Evolutionary conservation across 2,329 filamentous ascomycete genomes (phyloP), one percentile per base, ranked within the genome.

Genomic region (Aspergillus pseudonomiae): DNA sequence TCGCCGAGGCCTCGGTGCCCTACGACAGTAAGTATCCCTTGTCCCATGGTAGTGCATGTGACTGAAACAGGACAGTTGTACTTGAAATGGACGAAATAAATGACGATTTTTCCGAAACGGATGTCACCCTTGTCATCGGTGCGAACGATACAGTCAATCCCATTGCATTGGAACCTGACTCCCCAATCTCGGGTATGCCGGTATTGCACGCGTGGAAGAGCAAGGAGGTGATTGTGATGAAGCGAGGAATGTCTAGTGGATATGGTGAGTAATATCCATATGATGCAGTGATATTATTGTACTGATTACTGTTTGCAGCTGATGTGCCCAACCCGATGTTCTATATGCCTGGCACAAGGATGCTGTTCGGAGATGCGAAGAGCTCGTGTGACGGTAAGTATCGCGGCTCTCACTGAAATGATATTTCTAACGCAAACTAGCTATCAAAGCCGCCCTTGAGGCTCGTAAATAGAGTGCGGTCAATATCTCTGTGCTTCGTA

Each of bases 11-110:
- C 1, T 90, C 86, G 39, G 93, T 96, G 34, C 92, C 92, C 3
- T 96, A 96, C 72, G 93, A 97, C 71, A 94, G 80, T 82, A 74
- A 68, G 79, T 73, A 34, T n/a, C 12, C 19, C n/a, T 32, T 32
- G 19, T 11, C 14, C 19, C 10, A 32, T 9, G 30, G 19, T 14
- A 52, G 16, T 52, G 28, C 16, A 11, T 16, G 10, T 52, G 19
- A 54, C 69, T 71, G 63, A 71, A 64, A 60, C 34, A 56, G 48
- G 30, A 7, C 5, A 81, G 80, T 96, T 61, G 93, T 96, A 32
- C 84, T 96, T 53, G 93, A 97, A 79, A 96, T 96, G 93, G 93
- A 96, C 70, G 93, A 97, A 81, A 96, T 96, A 80, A 97, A 96
- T 77, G 93, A 96, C 66, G 93, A 96, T 72, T 97, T 96, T 76